These are phyloP conservation scores for Beauveria sp. DNA, from an alignment of 2,329 filamentous ascomycete species.

Conservation along the genomic window DNA sequence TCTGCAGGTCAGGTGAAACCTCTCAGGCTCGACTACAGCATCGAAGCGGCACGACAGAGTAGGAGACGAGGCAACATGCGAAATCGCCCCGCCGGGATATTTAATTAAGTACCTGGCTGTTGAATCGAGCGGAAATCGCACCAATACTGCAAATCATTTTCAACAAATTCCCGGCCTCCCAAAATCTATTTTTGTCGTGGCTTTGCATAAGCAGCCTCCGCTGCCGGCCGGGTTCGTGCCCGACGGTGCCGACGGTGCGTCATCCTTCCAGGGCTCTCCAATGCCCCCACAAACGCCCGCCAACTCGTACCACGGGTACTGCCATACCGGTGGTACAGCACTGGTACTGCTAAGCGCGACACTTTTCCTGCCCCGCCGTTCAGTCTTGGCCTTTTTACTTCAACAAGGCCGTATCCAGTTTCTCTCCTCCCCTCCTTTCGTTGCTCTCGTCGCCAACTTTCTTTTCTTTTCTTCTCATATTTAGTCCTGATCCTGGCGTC, in stretches of 20 bases:
- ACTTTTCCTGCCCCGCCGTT: not conserved
- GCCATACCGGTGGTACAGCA: not conserved
- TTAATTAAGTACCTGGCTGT: too few relatives aligned
- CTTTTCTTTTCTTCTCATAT: not conserved
- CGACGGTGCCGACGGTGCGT: not conserved
- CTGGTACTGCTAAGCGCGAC: not conserved
- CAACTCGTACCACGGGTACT: not conserved
- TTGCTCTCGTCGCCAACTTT: not conserved
- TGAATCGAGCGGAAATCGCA: not conserved
- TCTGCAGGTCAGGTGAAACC: too few relatives aligned
- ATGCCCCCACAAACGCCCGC: not conserved
- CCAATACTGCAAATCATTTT: not conserved
- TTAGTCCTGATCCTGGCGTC: not conserved
- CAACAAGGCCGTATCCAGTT: not conserved
- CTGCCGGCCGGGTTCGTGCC: not conserved
- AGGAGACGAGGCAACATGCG: too few relatives aligned
- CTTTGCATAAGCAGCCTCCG: not conserved
- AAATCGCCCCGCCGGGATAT: too few relatives aligned
- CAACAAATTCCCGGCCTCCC: accelerated
- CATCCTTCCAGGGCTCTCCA: not conserved
- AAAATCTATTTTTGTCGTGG: not conserved
- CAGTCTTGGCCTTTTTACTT: not conserved
- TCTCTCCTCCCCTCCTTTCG: not conserved
- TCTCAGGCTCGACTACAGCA: too few relatives aligned
- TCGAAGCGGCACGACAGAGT: too few relatives aligned